Evolutionary conservation across 192 early-diverging fungal species (phyloP).

Genomic region (Rhizoclosmatium globosum): DNA sequence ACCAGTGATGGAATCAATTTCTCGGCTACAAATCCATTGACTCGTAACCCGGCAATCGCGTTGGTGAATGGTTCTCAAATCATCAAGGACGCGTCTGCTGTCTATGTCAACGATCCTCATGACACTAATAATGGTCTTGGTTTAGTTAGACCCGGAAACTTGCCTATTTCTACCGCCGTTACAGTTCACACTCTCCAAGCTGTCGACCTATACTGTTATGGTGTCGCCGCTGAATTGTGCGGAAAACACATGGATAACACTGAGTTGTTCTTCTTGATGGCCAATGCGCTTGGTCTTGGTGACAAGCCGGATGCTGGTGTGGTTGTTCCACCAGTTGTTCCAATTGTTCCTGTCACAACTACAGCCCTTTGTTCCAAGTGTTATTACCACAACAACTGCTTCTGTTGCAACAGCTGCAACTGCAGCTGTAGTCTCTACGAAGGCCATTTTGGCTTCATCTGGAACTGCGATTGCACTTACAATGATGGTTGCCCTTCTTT

Average conservation of each 20-base stretch:
- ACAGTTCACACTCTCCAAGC: constrained; percentile 52
- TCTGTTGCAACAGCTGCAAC: too few relatives aligned
- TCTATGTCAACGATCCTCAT: constrained; percentile 22
- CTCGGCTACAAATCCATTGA: constrained; percentile 2
- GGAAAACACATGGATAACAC: constrained; percentile 47
- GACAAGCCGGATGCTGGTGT: constrained; percentile 7
- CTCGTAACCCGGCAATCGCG: constrained; percentile 14
- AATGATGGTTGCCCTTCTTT: too few relatives aligned
- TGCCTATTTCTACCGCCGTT: background rate
- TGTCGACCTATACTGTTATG: constrained; percentile 49
- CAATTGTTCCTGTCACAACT: too few relatives aligned
- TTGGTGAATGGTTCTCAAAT: background rate
- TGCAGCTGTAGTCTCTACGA: too few relatives aligned
- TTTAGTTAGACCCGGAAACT: constrained; percentile 11
- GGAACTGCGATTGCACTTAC: too few relatives aligned
- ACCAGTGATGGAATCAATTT: background rate
- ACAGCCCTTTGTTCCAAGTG: too few relatives aligned
- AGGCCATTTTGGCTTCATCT: too few relatives aligned
- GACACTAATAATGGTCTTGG: constrained; percentile 32
- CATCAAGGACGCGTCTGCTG: background rate
- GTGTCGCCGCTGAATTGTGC: constrained; percentile 34
- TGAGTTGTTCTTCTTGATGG: constrained; percentile 52
- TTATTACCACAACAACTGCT: too few relatives aligned
- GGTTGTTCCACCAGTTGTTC: too few relatives aligned
- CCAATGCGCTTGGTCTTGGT: constrained; percentile 48